phyloP scores from a whole-genome alignment of 1,284 basidiomycete species.

The Irpex lacteus region DNA sequence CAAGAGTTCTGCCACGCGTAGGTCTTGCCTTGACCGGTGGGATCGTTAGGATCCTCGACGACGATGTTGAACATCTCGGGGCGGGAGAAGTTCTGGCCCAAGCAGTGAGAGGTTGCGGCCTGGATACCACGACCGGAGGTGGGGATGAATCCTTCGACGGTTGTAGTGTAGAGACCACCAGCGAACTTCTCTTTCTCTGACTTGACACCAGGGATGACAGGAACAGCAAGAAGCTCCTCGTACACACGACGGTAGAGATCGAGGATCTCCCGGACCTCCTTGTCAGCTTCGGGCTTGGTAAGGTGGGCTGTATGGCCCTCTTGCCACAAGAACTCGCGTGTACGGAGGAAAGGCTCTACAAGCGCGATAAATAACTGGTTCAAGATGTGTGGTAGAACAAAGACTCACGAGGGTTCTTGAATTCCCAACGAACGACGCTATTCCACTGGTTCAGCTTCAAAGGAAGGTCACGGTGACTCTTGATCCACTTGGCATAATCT shows the following conservation, averaged over 20 bases:
- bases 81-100: conserved; percentile 98
- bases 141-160: conserved; percentile 97
- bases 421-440: conserved; percentile 99
- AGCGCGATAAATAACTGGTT: not conserved
- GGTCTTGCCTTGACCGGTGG: conserved; percentile 63
- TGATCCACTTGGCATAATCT: conserved; percentile 98
- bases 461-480: conserved; percentile 95
- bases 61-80: conserved; percentile 97
- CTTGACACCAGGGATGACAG: conserved; percentile 95
- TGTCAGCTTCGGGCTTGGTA: conserved; percentile 86
- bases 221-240: conserved; percentile 95
- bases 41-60: conserved; percentile 89
- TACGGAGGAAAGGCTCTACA: conserved; percentile 94
- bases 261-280: conserved; percentile 91
- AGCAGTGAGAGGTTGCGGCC: conserved; percentile 95
- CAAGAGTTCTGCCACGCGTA: conserved; percentile 99
- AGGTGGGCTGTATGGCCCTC: conserved; percentile 98
- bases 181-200: conserved; percentile 99
- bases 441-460: conserved; percentile 99
- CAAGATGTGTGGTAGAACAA: not conserved
- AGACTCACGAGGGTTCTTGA: conserved; percentile 90
- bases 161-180: conserved; percentile 97
- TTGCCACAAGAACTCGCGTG: conserved; percentile 99
- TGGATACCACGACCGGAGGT: conserved; percentile 98
- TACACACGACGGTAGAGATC: conserved; percentile 97